These are phyloP conservation scores for Lachnellula hyalina DNA, from an alignment of 2,329 filamentous ascomycete genomes.

Conservation along the genomic window DNA sequence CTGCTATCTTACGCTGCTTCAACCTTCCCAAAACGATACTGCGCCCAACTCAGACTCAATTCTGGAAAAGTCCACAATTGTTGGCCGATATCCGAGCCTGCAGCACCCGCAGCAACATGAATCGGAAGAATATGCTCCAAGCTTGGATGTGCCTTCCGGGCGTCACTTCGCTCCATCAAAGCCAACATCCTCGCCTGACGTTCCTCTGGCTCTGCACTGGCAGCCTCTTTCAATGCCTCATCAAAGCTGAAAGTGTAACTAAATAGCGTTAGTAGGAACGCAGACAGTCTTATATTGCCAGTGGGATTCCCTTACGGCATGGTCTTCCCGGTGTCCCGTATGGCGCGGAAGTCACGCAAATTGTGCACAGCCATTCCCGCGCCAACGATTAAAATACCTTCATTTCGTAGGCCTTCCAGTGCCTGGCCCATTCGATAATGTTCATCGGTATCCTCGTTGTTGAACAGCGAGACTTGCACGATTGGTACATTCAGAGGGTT, in stretches of 20 bases:
- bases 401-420: slow-evolving; percentile 56
- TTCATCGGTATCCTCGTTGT: slow-evolving; percentile 55
- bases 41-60: slow-evolving; percentile 49
- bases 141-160: slow-evolving; percentile 54
- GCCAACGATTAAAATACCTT: slow-evolving; percentile 62
- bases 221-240: slow-evolving; percentile 51
- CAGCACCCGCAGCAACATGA: slow-evolving; percentile 50
- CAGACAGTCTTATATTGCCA: slow-evolving; percentile 1
- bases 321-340: slow-evolving; percentile 43
- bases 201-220: slow-evolving; percentile 12
- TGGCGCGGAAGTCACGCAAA: slow-evolving; percentile 48
- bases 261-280: slow-evolving; percentile 9
- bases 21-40: slow-evolving; percentile 41
- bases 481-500: slow-evolving; percentile 63
- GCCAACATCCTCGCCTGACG: slow-evolving; percentile 35
- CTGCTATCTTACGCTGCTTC: no score
- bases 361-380: slow-evolving; percentile 76
- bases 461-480: slow-evolving; percentile 67
- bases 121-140: slow-evolving; percentile 59
- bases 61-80: slow-evolving; percentile 43
- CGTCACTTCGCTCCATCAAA: slow-evolving; percentile 45
- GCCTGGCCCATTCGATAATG: slow-evolving; percentile 65
- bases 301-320: slow-evolving; percentile 49
- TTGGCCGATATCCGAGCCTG: slow-evolving; percentile 41
- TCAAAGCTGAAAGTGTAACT: slow-evolving; percentile 46